Evolutionary conservation across 441 rosid species (phyloP).

Genomic region (Adansonia grandidieri): DNA sequence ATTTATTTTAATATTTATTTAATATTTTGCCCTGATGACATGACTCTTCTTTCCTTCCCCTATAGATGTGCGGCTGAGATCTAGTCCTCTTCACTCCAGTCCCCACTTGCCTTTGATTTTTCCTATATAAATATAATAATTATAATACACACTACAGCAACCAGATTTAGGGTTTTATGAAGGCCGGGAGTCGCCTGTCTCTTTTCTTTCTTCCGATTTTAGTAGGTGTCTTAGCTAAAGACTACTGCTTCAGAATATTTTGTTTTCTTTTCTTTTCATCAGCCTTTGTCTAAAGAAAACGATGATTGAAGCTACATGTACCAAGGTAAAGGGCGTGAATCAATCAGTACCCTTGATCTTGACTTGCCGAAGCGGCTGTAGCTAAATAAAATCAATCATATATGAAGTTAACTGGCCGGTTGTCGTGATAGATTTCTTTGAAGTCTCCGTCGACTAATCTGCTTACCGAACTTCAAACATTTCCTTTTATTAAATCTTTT

Average conservation of each 20-base stretch:
- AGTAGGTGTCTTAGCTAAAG: no score
- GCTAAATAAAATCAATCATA: neutral
- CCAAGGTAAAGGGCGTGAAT: constrained; percentile 14
- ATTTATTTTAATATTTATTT: no score
- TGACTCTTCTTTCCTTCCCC: neutral
- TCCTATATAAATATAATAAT: constrained; percentile 10
- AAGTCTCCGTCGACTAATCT: constrained; percentile 8
- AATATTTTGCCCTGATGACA: no score
- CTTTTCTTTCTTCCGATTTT: neutral
- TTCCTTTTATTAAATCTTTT: neutral
- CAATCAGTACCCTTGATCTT: neutral
- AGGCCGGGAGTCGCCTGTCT: neutral
- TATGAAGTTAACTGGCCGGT: constrained; percentile 27
- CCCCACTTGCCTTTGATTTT: neutral
- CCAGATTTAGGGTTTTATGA: neutral
- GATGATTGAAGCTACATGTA: neutral
- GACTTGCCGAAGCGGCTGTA: constrained; percentile 22
- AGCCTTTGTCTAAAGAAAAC: neutral
- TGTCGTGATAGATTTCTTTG: neutral
- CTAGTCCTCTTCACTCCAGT: neutral
- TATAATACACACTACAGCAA: neutral
- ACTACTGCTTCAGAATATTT: no score
- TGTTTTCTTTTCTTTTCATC: neutral
- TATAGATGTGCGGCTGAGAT: constrained; percentile 20
- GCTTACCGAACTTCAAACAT: constrained; percentile 20